Base-by-base conservation (phyloP, 2,329 filamentous ascomycete species). In the Thielaviopsis ethacetica region DNA sequence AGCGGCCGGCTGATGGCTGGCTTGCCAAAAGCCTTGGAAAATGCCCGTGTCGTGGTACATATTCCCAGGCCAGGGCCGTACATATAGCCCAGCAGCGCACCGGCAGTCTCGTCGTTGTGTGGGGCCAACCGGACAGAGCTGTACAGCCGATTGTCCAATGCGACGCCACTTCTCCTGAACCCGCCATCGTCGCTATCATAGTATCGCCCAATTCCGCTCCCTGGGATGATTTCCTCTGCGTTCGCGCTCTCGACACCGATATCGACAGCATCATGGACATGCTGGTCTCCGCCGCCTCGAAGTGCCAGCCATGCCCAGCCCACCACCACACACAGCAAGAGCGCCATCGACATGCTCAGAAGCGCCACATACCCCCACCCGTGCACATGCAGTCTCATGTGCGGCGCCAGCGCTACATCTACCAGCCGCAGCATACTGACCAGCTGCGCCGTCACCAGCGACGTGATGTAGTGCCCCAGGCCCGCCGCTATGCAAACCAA, bases 11-110 rank as follows among this genome's bases (percentile, higher is more conserved):
- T 27, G 26, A 54, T 50, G 2, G 38, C 53, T 15, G 50, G 24
- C 47, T 50, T 44, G 12, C 58, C 47, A 56, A 41, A 51, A 5
- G 30, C 27, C 41, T 50, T 50, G n/a, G 21, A 30, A 24, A 55
- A 49, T 27, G 53, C 50, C 44, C 26, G 34, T n/a, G 52, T 49
- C 3, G 24, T 51, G 12, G 24, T 54, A 17, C 53, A 54, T 24
- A 59, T 55, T 5, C 58, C 58, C 22, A 54, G 47, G 22, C 58
- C 53, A 53, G 53, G 47, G 13, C 34, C 52, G 27, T 59, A 59
- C 30, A 30, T 51, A 21, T 52, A 34, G 26, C 53, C 34, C 6
- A 27, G 5, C 17, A 55, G 22, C 6, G 21, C 34, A 26, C 26
- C 53, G 17, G 30, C 30, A 10, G 30, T 34, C 30, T 55, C 21